phyloP scores from a whole-genome alignment of 345 rosid genomes.

The Excoecaria agallocha region DNA sequence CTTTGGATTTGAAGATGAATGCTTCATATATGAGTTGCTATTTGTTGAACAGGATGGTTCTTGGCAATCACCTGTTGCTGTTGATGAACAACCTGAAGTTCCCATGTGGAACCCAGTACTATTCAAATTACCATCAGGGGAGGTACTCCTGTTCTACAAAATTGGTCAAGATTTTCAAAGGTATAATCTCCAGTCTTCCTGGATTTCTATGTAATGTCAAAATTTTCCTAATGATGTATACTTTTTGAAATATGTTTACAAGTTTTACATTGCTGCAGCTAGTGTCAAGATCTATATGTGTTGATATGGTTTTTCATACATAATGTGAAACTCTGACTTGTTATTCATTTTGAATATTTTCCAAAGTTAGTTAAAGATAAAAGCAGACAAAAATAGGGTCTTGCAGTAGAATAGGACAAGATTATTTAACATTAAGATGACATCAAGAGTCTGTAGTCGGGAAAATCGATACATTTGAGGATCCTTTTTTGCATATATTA shows the following conservation, averaged over 20 bases:
- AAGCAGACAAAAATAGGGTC: not conserved
- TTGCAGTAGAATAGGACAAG: not conserved
- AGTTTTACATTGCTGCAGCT: not conserved
- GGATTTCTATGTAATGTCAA: conserved; percentile 1
- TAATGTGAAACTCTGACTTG: not conserved
- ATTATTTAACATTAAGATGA: not conserved
- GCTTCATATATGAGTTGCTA: conserved; percentile 5
- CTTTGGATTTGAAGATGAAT: conserved; percentile 11
- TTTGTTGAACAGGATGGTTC: conserved; percentile 50
- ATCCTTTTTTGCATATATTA: not conserved
- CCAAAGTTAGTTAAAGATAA: not conserved
- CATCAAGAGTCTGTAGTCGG: not conserved
- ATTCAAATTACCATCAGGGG: conserved; percentile 71
- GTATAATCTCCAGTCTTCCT: conserved; percentile 34
- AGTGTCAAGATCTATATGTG: not conserved
- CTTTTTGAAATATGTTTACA: not conserved
- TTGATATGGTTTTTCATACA: not conserved
- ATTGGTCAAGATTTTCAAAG: conserved; percentile 79
- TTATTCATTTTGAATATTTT: not conserved
- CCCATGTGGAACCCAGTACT: conserved; percentile 94
- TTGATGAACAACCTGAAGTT: conserved; percentile 65
- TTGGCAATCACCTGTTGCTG: conserved; percentile 57
- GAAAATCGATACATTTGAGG: not conserved
- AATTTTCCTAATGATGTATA: not conserved
- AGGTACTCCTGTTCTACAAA: conserved; percentile 80